Conservation (phyloP, 106 monocot genomes). For the Hemerocallis citrina region DNA sequence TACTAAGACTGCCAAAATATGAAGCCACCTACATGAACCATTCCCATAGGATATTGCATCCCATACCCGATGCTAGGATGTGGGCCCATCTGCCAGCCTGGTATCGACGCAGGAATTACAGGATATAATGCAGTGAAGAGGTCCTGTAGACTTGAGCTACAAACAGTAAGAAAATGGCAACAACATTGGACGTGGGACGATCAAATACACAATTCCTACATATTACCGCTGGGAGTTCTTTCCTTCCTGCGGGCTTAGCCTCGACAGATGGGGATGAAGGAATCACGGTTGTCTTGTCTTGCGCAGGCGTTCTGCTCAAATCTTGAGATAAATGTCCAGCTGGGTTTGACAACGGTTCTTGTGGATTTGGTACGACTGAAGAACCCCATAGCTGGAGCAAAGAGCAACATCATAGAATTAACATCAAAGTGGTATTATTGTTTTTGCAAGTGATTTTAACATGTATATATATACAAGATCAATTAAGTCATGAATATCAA, state of each 20-base stretch:
- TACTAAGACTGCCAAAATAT: neutral
- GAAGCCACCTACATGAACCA: conserved; percentile 19
- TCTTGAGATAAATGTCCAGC: conserved; percentile 7
- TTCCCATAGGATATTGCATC: conserved; percentile 68
- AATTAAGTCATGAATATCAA: too few species aligned
- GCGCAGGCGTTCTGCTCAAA: conserved; percentile 9
- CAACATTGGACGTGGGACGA: neutral
- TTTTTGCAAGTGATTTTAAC: too few species aligned
- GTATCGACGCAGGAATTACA: conserved; percentile 15
- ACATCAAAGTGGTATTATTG: too few species aligned
- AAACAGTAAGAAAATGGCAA: neutral
- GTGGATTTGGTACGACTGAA: conserved; percentile 9
- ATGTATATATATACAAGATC: too few species aligned
- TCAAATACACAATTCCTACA: neutral
- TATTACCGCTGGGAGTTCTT: conserved; percentile 48
- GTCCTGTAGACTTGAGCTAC: conserved; percentile 41
- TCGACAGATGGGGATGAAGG: conserved; percentile 12
- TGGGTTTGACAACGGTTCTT: conserved; percentile 8
- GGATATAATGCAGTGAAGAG: conserved; percentile 62
- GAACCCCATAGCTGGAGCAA: conserved; percentile 5
- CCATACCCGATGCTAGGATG: conserved; percentile 51
- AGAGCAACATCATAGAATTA: neutral
- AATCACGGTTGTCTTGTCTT: conserved; percentile 1
- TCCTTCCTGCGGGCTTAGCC: conserved; percentile 26
- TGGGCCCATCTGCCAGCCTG: conserved; percentile 51